Conservation (phyloP, 2,329 filamentous ascomycete species). For the Chlorencoelia australis region DNA sequence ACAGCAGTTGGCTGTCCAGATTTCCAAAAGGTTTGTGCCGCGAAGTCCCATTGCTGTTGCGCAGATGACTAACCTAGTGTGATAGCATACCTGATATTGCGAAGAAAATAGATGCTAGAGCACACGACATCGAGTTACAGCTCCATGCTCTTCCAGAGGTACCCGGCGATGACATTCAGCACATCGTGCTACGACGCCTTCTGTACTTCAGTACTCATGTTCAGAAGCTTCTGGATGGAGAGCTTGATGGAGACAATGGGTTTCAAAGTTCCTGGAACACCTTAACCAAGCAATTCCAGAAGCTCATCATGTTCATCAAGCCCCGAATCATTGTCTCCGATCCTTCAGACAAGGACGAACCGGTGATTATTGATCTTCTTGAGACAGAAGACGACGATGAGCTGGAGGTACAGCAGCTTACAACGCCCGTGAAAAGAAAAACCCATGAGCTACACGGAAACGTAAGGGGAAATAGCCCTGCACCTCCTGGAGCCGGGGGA, state of each 20-base stretch:
- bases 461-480: too few species aligned
- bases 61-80: too few species aligned
- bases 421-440: not conserved
- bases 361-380: conserved; percentile 8
- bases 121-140: conserved; percentile 42
- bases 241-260: conserved; percentile 19
- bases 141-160: conserved; percentile 55
- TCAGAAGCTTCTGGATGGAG: conserved; percentile 42
- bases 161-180: conserved; percentile 52
- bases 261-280: conserved; percentile 38
- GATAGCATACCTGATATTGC: conserved; percentile 28
- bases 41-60: too few species aligned
- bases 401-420: not conserved
- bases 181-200: conserved; percentile 52
- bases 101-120: conserved; percentile 22
- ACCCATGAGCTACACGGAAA: not conserved
- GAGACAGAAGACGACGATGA: conserved; percentile 6
- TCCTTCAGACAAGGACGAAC: conserved; percentile 2
- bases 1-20: conserved; percentile 36
- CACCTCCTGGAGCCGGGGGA: too few species aligned
- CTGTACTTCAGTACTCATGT: conserved; percentile 45
- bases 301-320: conserved; percentile 9
- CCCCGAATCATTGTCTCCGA: conserved; percentile 24
- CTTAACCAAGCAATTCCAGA: conserved; percentile 25
- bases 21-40: conserved; percentile 26